Base-by-base conservation (phyloP, 176 grass and related monocot species). In the Alloteropsis semialata region DNA sequence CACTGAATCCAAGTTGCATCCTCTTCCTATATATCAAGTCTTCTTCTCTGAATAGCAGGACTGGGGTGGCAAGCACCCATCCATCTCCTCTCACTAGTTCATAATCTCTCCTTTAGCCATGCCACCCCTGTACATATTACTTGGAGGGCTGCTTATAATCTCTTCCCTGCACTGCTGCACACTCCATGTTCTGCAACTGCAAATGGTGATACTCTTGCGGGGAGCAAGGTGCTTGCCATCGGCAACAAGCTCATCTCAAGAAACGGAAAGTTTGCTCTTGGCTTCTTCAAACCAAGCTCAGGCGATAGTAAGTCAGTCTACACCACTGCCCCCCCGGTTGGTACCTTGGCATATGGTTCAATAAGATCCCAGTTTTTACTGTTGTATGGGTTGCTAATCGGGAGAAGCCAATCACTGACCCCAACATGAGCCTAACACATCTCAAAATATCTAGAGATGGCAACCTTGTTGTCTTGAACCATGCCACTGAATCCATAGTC, bases 261-360 rank as follows among this genome's bases (percentile, higher is more conserved):
- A 5, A 74, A 79, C 7, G 81, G 69, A 34, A 85, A 39, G 65
- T 91, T 88, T 16, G 69, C 69, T 12, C 79, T 92, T 27, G 86
- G 90, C 18, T 87, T 91, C 70, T 93, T 88, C 85, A 25, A 64
- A 24, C 38, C 66, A 43, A 5, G 36, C 34, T 24, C 22, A 69
- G 38, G 66, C 38, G 27, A 43, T 18, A 41, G 65, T 67, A 67
- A 69, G 66, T 43, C 6, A 6, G 12, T 27, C 38, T 6, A 69
- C 37, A 69, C 3, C 66, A 69, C 66, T 11, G 15, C 22, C 22
- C 37, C 10, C 64, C 64, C n/a, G 64, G 64, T 11, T 66, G 64
- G 64, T 66, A 65, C 33, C 63, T 65, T 65, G 32, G 25, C 57
- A 60, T n/a, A n/a, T n/a, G n/a, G n/a, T n/a, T n/a, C n/a, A n/a